Conservation (phyloP, 2,329 filamentous ascomycete species). For the Macrophomina tecta region DNA sequence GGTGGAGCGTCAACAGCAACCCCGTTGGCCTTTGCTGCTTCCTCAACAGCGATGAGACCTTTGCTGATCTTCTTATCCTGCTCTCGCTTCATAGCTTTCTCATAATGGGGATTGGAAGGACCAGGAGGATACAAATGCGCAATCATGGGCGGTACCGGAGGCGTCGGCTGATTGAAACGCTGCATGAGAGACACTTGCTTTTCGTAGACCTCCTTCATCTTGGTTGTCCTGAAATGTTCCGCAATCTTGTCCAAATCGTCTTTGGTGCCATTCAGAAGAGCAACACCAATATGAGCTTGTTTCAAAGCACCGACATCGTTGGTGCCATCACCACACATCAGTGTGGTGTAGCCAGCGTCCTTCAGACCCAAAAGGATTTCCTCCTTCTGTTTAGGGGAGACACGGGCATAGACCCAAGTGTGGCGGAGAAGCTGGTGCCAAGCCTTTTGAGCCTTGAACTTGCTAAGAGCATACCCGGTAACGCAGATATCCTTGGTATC, state of each 20-base stretch:
- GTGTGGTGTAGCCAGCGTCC: slow-evolving; percentile 94
- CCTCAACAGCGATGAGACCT: slow-evolving; percentile 56
- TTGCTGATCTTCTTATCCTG: slow-evolving; percentile 75
- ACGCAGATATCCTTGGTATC: slow-evolving; percentile 90
- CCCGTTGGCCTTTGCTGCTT: slow-evolving; percentile 33
- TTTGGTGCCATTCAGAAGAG: slow-evolving; percentile 90
- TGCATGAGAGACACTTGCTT: slow-evolving; percentile 93
- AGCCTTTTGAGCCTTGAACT: slow-evolving; percentile 81
- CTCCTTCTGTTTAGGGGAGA: slow-evolving; percentile 98
- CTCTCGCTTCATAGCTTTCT: slow-evolving; percentile 88
- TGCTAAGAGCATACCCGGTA: slow-evolving; percentile 89
- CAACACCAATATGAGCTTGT: slow-evolving; percentile 96
- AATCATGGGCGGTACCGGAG: slow-evolving; percentile 90
- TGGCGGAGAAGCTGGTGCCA: slow-evolving; percentile 81
- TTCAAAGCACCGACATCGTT: slow-evolving; percentile 98
- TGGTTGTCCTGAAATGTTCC: slow-evolving; percentile 90
- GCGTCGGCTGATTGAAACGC: slow-evolving; percentile 89
- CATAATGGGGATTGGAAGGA: slow-evolving; percentile 88
- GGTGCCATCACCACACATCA: slow-evolving; percentile 98
- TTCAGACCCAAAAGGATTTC: slow-evolving; percentile 96
- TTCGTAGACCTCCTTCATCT: slow-evolving; percentile 98
- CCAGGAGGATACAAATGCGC: slow-evolving; percentile 94
- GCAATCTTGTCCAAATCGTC: slow-evolving; percentile 91
- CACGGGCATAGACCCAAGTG: slow-evolving; percentile 97
- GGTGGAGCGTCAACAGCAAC: slow-evolving; percentile 50